Evolutionary conservation across 192 early-diverging fungal species (phyloP).

Genomic region (Diversispora epigaea): DNA sequence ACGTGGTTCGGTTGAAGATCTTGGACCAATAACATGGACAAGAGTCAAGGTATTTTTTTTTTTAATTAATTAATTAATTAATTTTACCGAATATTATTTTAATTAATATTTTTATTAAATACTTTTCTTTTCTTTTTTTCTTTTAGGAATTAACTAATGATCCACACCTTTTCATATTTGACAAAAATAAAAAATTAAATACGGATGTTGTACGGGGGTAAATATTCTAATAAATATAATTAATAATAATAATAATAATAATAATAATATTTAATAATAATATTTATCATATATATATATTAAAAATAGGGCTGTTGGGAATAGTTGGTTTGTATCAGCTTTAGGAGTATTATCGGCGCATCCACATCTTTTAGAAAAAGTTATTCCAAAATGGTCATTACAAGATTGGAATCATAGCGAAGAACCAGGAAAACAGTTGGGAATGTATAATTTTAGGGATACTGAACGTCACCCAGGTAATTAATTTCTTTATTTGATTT

Average conservation of each 20-base stretch:
- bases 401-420: conserved; percentile 35
- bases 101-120: neutral
- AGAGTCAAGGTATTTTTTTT: conserved; percentile 18
- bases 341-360: conserved; percentile 29
- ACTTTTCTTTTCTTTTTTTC: neutral
- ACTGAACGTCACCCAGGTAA: conserved; percentile 33
- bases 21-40: conserved; percentile 20
- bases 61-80: too few species aligned
- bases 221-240: neutral
- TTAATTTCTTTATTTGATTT: neutral
- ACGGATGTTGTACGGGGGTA: conserved; percentile 19
- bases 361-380: conserved; percentile 26
- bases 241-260: neutral
- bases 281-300: too few species aligned
- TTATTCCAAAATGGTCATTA: conserved; percentile 24
- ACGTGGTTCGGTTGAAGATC: neutral
- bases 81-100: conserved; percentile 3
- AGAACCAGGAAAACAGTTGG: conserved; percentile 25
- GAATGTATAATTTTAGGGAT: conserved; percentile 28
- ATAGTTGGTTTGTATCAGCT: conserved; percentile 34
- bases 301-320: conserved; percentile 32
- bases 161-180: conserved; percentile 12
- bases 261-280: neutral
- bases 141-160: conserved; percentile 16
- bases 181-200: conserved; percentile 8